Evolutionary conservation across 129 eudicot species (phyloP).

Genomic region (Apium graveolens): DNA sequence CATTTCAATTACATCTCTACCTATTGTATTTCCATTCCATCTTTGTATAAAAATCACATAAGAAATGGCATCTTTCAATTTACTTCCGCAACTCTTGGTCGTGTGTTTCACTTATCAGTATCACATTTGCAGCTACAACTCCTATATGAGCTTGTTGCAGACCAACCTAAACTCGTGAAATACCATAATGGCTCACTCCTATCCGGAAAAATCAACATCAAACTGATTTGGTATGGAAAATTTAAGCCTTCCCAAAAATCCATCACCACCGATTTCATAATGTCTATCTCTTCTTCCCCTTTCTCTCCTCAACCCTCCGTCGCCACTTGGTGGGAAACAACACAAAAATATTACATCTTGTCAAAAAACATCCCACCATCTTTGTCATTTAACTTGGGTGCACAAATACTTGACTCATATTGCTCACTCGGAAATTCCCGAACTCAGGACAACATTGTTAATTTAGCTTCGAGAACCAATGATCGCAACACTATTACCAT

Average conservation of each 20-base stretch:
- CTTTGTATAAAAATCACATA: too few species aligned
- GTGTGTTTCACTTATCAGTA: constrained; percentile 11
- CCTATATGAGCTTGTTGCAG: constrained; percentile 21
- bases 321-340: constrained; percentile 69
- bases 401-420: constrained; percentile 35
- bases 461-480: constrained; percentile 29
- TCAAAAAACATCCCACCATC: constrained; percentile 12
- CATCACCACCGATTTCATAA: constrained; percentile 53
- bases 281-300: constrained; percentile 35
- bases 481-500: not conserved
- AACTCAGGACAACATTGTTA: constrained; percentile 27
- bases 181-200: constrained; percentile 80
- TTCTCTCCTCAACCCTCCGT: constrained; percentile 39
- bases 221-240: constrained; percentile 67
- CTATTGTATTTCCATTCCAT: too few species aligned
- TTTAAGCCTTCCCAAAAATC: constrained; percentile 63
- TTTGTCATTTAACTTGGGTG: constrained; percentile 25
- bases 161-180: constrained; percentile 10
- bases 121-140: constrained; percentile 29
- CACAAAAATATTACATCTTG: constrained; percentile 44
- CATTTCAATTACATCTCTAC: too few species aligned
- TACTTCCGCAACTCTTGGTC: constrained; percentile 3
- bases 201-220: constrained; percentile 38
- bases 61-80: too few species aligned
- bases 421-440: constrained; percentile 48